Percentiles rank a stretch among this genome's conserved stretches.
phyloP scores from a whole-genome alignment of 805 yeast genomes.

The Yarrowia sp. region DNA sequence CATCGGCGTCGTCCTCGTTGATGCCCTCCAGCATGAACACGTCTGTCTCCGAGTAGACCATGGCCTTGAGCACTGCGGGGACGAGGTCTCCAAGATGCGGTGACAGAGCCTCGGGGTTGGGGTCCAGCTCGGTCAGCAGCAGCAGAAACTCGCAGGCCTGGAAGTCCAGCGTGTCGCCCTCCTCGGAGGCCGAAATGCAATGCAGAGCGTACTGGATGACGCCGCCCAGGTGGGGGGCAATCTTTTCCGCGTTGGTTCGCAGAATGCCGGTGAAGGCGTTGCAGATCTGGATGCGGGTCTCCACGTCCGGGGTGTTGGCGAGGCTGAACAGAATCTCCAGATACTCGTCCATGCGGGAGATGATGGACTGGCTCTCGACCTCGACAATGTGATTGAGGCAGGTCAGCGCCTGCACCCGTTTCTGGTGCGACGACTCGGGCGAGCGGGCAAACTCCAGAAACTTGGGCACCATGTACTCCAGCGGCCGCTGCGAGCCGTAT shows the following conservation, averaged over 20 bases:
- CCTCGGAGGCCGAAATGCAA: constrained; percentile 60
- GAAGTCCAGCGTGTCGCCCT: constrained; percentile 73
- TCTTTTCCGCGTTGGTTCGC: constrained; percentile 79
- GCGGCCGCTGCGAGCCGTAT: constrained; percentile 69
- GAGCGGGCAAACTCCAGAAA: constrained; percentile 61
- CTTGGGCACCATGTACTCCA: constrained; percentile 69
- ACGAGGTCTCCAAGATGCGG: constrained; percentile 63
- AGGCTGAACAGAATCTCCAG: constrained; percentile 68
- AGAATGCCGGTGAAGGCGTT: constrained; percentile 73
- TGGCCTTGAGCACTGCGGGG: constrained; percentile 78
- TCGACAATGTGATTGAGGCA: constrained; percentile 81
- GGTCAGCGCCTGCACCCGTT: constrained; percentile 67
- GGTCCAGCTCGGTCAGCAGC: constrained; percentile 71
- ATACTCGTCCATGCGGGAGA: constrained; percentile 69
- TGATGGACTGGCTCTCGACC: constrained; percentile 68
- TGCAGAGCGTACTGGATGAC: constrained; percentile 84
- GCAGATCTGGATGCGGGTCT: constrained; percentile 77
- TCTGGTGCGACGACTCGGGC: constrained; percentile 51
- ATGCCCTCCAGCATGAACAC: constrained; percentile 65
- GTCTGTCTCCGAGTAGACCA: constrained; percentile 90
- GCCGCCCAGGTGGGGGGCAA: constrained; percentile 83
- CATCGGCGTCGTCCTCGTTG: constrained; percentile 78
- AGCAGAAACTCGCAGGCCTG: constrained; percentile 94
- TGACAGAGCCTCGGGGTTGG: constrained; percentile 52
- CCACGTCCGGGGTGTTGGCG: constrained; percentile 66